A percentile compares a stretch with the other conserved stretches of the same genome.
These are phyloP conservation scores for Thermoascus crustaceus DNA, from an alignment of 2,329 filamentous ascomycete genomes.

Conservation along the genomic window DNA sequence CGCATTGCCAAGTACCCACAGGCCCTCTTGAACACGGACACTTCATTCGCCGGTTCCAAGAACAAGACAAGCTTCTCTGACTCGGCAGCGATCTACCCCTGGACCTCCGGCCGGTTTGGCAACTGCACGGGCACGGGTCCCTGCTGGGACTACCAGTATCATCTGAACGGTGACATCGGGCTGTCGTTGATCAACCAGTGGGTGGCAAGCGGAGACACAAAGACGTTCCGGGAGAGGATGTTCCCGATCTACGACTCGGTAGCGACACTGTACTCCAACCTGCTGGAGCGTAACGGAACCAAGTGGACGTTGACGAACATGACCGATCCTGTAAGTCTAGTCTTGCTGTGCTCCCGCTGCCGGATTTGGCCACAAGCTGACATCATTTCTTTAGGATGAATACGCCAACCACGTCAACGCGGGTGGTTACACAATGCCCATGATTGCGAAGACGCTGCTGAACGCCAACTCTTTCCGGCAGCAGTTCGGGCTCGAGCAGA, in stretches of 20 bases:
- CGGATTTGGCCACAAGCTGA: background rate
- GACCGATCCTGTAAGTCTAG: conserved; percentile 56
- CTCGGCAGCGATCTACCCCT: conserved; percentile 56
- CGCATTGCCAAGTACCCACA: conserved; percentile 51
- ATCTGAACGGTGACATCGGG: conserved; percentile 62
- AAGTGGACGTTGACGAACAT: conserved; percentile 52
- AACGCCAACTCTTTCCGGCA: conserved; percentile 51
- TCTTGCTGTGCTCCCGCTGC: background rate
- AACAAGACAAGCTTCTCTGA: conserved; percentile 50
- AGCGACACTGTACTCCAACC: conserved; percentile 53
- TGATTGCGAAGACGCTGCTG: conserved; percentile 49
- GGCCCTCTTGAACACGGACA: conserved; percentile 52
- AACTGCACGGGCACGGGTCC: conserved; percentile 59
- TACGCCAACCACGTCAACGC: conserved; percentile 61
- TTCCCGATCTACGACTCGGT: conserved; percentile 58
- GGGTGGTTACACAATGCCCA: conserved; percentile 59
- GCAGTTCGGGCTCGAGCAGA: conserved; percentile 46
- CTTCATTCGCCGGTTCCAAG: conserved; percentile 50
- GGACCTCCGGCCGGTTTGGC: conserved; percentile 59
- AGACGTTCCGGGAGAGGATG: conserved; percentile 47
- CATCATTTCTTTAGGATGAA: conserved; percentile 43
- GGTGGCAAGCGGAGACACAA: conserved; percentile 50
- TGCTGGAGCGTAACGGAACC: conserved; percentile 53
- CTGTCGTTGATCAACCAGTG: conserved; percentile 55
- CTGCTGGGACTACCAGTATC: conserved; percentile 66